Conservation (phyloP, 441 rosid genomes). For the Pelargonium cotyledonis region DNA sequence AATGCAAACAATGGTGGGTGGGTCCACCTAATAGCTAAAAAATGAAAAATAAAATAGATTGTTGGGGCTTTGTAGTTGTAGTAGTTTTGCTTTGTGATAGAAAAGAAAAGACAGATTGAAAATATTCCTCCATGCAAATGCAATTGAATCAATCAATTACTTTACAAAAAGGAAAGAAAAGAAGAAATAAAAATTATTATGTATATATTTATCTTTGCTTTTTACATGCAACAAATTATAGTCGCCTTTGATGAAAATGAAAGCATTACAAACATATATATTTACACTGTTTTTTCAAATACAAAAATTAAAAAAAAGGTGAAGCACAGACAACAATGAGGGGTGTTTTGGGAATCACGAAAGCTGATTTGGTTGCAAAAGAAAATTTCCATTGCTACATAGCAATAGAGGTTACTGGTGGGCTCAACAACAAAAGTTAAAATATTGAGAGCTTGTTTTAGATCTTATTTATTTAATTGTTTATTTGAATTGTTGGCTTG, state of each 20-base stretch:
- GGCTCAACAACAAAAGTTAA: background rate
- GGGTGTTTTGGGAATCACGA: too few relatives aligned
- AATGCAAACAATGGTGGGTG: background rate
- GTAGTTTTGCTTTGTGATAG: background rate
- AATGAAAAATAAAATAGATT: too few relatives aligned
- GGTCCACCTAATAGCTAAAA: background rate
- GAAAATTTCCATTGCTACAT: background rate
- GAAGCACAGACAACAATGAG: too few relatives aligned
- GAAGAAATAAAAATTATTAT: background rate
- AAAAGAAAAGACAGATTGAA: background rate
- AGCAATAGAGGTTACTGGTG: background rate
- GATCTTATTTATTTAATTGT: background rate
- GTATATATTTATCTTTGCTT: too few relatives aligned
- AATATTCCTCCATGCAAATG: conserved; percentile 2
- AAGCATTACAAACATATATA: too few relatives aligned
- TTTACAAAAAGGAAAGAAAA: background rate
- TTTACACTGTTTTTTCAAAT: too few relatives aligned
- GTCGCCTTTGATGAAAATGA: too few relatives aligned
- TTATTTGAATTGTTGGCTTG: background rate
- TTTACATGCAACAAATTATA: too few relatives aligned
- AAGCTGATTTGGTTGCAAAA: too few relatives aligned
- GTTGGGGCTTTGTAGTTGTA: too few relatives aligned
- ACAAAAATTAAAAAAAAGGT: too few relatives aligned
- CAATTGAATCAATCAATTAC: background rate
- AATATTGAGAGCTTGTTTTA: background rate